Evolutionary conservation across 2,329 filamentous ascomycete species (phyloP), one percentile per base, ranked within the genome.

Genomic region (Trichophyton rubrum): DNA sequence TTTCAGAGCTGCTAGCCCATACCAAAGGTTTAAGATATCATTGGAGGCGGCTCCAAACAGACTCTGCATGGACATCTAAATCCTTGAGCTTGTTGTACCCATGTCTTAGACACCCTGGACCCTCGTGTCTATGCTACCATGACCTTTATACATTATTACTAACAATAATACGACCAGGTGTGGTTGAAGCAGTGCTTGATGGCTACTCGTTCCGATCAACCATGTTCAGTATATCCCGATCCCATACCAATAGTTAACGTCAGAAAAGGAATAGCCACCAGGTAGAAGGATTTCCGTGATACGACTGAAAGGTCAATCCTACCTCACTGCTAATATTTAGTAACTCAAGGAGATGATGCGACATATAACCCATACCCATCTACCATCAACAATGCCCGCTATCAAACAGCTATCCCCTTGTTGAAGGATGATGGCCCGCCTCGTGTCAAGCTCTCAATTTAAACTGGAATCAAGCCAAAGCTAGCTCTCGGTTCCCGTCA

Each of bases 1-100:
- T 58, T 58, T 58, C 56, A 58, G 40, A 45, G 15, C 15, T 30
- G 40, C 33, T 58, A n/a, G 35, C 3, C 56, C 41, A 41, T 41
- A 17, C 35, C 22, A 24, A 41, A 20, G 35, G 17, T 9, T 41
- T 24, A 38, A 15, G 56, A 58, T 58, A n/a, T 58, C 33, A 58
- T 58, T 58, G 56, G 56, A 58, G 56, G 56, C 30, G 56, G 40
- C 30, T 58, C 56, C 35, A 24, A 13, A 38, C 35, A 58, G 13
- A 24, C 11, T 20, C 13, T 41, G 56, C 35, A 58, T 41, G 38
- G 35, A 58, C 35, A 24, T 22, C 40, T 38, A 27, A 41, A 33
- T 15, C 11, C 56, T 13, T 6, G 38, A 41, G 35, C n/a, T 43
- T 45, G 40, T 17, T 45, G 40, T 58, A 41, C 40, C 35, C 56